Evolutionary conservation across 2,329 filamentous ascomycete species (phyloP), one percentile per base, ranked within the genome.

Genomic region (Exophiala oligosperma): DNA sequence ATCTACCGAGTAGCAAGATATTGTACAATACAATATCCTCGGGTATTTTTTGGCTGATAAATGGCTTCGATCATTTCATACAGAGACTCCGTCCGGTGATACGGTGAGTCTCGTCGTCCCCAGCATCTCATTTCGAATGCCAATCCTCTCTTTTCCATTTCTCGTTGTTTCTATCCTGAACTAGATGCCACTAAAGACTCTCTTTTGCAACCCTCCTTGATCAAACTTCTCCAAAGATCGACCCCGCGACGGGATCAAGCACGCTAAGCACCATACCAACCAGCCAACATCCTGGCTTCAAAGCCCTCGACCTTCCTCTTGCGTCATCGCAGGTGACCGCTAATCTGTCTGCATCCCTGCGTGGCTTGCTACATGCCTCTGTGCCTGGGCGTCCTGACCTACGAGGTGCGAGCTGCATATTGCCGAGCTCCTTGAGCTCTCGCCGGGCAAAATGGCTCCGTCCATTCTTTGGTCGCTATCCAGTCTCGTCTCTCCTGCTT

Each of bases 391-490:
- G 17, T 29, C 17, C 11, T 48, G 46, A 12, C 32, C 46, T 26
- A 47, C 26, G 44, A 14, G 23, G 12, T 47, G 21, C 26, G 23
- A n/a, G 9, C 23, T 48, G 12, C 24, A 17, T n/a, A 28, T 9
- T 17, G 23, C n/a, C n/a, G 28, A 29, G 24, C 24, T 29, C 26
- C 26, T 17, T 26, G 17, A 48, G 24, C 46, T 37, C 21, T 29
- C 40, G 52, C 54, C 32, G 21, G 37, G 29, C 48, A 54, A 46
- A 23, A 57, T 63, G 60, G 54, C 54, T 4, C 55, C 49, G 32
- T 46, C 51, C 53, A 43, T 49, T 53, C 28, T 47, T 49, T 56
- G 14, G 29, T 23, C 41, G n/a, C 2, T 40, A 23, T 23, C 28
- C 44, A n/a, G 4, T 49, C 52, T 48, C 35, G 47, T 59, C 17